These are phyloP conservation scores for Carpinus viminea DNA, from an alignment of 306 rosid genomes.

Conservation along the genomic window DNA sequence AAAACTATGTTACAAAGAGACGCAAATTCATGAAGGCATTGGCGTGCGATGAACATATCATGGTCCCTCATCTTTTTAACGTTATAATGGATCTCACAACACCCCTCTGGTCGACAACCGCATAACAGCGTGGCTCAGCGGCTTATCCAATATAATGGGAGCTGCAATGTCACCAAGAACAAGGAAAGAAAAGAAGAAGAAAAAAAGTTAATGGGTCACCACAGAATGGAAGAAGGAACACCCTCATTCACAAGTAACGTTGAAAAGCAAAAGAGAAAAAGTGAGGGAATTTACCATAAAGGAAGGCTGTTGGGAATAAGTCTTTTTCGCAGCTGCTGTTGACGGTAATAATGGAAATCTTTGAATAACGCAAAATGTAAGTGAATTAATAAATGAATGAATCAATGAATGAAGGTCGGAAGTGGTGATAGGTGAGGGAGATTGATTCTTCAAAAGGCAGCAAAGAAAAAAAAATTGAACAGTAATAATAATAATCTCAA, in stretches of 20 bases:
- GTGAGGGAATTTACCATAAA: conserved; percentile 52
- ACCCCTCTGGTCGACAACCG: conserved; percentile 38
- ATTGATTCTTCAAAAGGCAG: conserved; percentile 77
- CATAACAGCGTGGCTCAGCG: conserved; percentile 36
- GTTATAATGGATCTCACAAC: conserved; percentile 36
- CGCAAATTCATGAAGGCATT: conserved; percentile 29
- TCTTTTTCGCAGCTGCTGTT: conserved; percentile 12
- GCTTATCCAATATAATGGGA: conserved; percentile 25
- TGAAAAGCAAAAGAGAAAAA: conserved; percentile 5
- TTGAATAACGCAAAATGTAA: conserved; percentile 2
- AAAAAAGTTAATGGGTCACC: not conserved
- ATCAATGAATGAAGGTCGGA: conserved; percentile 25
- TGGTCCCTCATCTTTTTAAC: conserved; percentile 63
- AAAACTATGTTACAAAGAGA: conserved; percentile 42
- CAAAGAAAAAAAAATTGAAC: conserved; percentile 50
- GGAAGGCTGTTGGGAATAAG: conserved; percentile 33
- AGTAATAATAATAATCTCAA: not conserved
- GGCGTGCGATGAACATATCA: conserved; percentile 35
- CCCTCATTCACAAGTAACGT: conserved; percentile 51
- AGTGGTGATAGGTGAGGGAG: conserved; percentile 32
- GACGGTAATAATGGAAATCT: conserved; percentile 6
- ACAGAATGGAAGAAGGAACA: conserved; percentile 44
- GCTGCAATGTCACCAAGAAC: conserved; percentile 39
- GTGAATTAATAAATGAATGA: not conserved
- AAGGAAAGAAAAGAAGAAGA: conserved; percentile 9